Base-by-base conservation (phyloP, 1,284 basidiomycete species). In the Leccinum solheimii region DNA sequence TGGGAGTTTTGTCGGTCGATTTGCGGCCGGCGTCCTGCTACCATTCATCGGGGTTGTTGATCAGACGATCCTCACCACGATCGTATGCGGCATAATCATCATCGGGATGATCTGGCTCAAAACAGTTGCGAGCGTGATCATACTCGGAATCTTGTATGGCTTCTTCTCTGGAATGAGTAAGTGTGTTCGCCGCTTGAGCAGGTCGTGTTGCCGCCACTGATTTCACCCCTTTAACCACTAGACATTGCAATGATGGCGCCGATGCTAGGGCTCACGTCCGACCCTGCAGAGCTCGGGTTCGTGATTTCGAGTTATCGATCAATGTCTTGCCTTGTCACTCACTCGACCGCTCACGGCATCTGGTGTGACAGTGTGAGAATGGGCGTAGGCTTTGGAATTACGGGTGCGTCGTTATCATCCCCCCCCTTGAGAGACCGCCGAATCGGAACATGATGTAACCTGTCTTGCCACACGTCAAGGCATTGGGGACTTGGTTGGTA, bases 141-240 rank as follows among this genome's bases (percentile, higher is more conserved):
- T 77, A 26, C 82, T 85, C 53, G 78, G 79, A 6, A 63, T 81
- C 40, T 66, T 85, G 14, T 86, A 79, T 61, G 83, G 84, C 0
- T 74, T 83, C 59, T 83, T 84, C 63, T 79, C 78, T 9, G 84
- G 83, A 7, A 76, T 78, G 48, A 73, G 78, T 78, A 57, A 64
- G 77, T 69, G 52, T 8, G 54, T 8, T 11, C 2, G 9, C 3
- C 53, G 26, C 21, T 36, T 7, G 43, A 45, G 5, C 5, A 45
- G 14, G 16, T 40, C 5, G 8, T n/a, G 5, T 19, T 38, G 19
- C 34, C 34, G 7, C 21, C 43, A 21, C 43, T 45, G 10, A 19
- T 11, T 19, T 54, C 26, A 16, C 16, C 36, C 34, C 10, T 45
- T 38, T 45, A 7, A 45, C 10, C 21, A 3, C 13, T 13, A 75